Percentiles rank a stretch among this genome's conserved stretches.
These are phyloP conservation scores for Populus tomentosa DNA, from an alignment of 441 rosid genomes.

Conservation along the genomic window DNA sequence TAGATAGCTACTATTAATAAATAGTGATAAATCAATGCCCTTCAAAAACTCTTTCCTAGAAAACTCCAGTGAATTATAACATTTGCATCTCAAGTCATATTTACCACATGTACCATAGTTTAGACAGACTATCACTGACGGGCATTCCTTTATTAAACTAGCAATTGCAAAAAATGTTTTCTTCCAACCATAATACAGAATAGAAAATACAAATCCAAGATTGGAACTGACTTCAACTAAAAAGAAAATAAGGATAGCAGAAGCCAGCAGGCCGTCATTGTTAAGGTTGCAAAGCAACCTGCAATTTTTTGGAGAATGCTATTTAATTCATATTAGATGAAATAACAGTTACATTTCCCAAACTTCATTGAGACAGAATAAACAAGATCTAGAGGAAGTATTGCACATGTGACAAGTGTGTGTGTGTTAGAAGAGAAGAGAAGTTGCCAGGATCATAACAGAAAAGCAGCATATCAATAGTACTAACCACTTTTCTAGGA, in stretches of 20 bases:
- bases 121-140: neutral
- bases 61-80: neutral
- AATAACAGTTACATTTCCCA: neutral
- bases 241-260: neutral
- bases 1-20: neutral
- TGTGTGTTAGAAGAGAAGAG: neutral
- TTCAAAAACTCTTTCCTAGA: neutral
- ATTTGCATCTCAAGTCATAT: neutral
- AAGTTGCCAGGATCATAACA: neutral
- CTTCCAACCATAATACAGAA: neutral
- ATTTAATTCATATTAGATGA: neutral
- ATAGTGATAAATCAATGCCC: neutral
- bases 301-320: neutral
- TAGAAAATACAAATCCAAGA: neutral
- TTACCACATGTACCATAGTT: neutral
- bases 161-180: neutral
- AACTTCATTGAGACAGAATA: constrained; percentile 1
- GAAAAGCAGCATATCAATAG: constrained; percentile 3
- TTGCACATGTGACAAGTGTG: neutral
- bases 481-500: constrained; percentile 85
- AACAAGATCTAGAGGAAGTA: neutral
- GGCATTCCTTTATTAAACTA: neutral
- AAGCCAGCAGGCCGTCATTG: neutral
- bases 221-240: neutral
- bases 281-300: neutral